Evolutionary conservation across 2,329 filamentous ascomycete genomes (phyloP).

Genomic region (Neonectria punicea): DNA sequence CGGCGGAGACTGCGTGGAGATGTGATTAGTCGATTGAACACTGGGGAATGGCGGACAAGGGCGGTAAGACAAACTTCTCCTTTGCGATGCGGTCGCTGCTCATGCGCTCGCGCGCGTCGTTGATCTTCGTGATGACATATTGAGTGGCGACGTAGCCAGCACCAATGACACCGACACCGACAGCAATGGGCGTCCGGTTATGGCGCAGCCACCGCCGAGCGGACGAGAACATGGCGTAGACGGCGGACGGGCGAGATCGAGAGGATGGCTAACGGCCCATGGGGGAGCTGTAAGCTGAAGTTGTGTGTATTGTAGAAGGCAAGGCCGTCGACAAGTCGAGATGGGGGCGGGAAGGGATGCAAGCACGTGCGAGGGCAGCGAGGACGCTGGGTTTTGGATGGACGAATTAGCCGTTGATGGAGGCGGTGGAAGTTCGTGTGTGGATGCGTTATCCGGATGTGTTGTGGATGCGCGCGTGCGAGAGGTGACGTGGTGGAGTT

Average conservation of each 20-base stretch:
- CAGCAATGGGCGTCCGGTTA: conserved; percentile 88
- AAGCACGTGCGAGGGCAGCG: conserved; percentile 18
- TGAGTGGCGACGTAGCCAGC: conserved; percentile 92
- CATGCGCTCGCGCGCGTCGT: conserved; percentile 95
- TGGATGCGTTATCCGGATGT: background rate
- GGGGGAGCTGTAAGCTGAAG: conserved; percentile 13
- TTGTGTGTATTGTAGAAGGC: conserved; percentile 1
- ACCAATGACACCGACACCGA: conserved; percentile 88
- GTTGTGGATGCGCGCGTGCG: conserved; percentile 2
- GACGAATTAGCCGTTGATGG: background rate
- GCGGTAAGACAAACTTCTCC: conserved; percentile 78
- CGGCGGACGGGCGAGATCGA: conserved; percentile 12
- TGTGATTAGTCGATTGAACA: conserved; percentile 12
- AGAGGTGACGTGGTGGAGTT: conserved; percentile 13
- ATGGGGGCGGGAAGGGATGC: background rate
- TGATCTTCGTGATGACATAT: conserved; percentile 91
- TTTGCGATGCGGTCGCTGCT: conserved; percentile 94
- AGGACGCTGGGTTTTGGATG: conserved; percentile 4
- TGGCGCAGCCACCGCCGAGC: conserved; percentile 91
- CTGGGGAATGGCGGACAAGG: background rate
- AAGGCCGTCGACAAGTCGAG: conserved; percentile 1
- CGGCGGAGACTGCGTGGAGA: conserved; percentile 76
- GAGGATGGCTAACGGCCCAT: conserved; percentile 33
- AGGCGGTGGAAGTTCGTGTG: conserved; percentile 7
- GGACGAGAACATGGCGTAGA: conserved; percentile 68